These are phyloP conservation scores for Aspergillus wentii DNA, from an alignment of 495 filamentous ascomycete species.

Conservation along the genomic window DNA sequence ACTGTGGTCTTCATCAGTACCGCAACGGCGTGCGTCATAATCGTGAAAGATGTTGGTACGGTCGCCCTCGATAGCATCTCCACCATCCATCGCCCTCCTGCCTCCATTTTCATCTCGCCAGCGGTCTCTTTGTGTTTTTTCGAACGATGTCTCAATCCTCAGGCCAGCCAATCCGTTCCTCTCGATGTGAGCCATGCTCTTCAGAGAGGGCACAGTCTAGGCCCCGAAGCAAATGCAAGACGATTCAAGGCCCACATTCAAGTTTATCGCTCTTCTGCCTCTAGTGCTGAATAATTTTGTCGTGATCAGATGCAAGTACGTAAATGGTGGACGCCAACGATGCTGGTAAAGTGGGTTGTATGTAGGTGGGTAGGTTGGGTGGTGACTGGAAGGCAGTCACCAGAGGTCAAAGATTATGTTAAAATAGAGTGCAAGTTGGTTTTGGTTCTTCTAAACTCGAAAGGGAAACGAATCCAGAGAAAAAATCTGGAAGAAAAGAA, in stretches of 20 bases:
- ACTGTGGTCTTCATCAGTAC: conserved; percentile 45
- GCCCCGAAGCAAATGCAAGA: conserved; percentile 1
- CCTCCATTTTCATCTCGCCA: conserved; percentile 23
- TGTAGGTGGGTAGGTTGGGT: too few species aligned
- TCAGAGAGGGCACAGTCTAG: conserved; percentile 15
- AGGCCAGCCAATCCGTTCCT: conserved; percentile 33
- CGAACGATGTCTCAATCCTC: conserved; percentile 41
- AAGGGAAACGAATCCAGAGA: not conserved
- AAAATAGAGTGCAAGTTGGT: conserved; percentile 4
- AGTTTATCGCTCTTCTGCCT: too few species aligned
- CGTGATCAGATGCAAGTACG: too few species aligned
- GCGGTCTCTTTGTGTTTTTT: conserved; percentile 14
- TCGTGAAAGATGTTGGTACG: conserved; percentile 37
- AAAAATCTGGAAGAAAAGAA: too few species aligned
- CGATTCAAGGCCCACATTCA: too few species aligned
- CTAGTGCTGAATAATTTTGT: too few species aligned
- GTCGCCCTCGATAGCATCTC: conserved; percentile 43
- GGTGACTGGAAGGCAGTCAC: too few species aligned
- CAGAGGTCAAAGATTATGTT: too few species aligned
- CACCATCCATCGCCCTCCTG: conserved; percentile 21
- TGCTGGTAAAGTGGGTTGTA: too few species aligned
- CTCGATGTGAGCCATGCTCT: conserved; percentile 39
- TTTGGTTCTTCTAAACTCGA: conserved; percentile 4
- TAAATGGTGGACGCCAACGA: too few species aligned
- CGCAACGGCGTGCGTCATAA: conserved; percentile 35